Evolutionary conservation across 2,329 filamentous ascomycete genomes (phyloP).

Genomic region (Colletotrichum ledebouriae): DNA sequence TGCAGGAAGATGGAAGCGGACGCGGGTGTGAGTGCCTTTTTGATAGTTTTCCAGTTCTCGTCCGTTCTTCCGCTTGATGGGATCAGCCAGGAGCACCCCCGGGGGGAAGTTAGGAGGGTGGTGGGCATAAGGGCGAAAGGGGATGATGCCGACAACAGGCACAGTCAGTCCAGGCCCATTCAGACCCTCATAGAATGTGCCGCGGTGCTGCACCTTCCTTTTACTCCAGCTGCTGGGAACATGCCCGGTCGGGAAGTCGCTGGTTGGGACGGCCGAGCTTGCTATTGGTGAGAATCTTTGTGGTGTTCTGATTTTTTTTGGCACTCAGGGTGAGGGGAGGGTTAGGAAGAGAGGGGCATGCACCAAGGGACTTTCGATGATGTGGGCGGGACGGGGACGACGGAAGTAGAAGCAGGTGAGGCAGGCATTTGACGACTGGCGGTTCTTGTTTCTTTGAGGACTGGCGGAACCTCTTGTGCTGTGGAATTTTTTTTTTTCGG

Average conservation of each 20-base stretch:
- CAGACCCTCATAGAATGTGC: slow-evolving; percentile 22
- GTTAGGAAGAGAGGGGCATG: slow-evolving; percentile 7
- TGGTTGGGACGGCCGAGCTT: slow-evolving; percentile 25
- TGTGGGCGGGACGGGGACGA: slow-evolving; percentile 21
- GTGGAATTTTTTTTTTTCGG: neutral
- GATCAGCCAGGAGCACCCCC: slow-evolving; percentile 25
- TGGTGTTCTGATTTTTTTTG: slow-evolving; percentile 23
- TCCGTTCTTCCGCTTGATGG: slow-evolving; percentile 34
- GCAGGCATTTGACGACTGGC: neutral
- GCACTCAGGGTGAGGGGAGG: slow-evolving; percentile 12
- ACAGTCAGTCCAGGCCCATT: slow-evolving; percentile 36
- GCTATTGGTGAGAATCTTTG: slow-evolving; percentile 33
- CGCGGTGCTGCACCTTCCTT: slow-evolving; percentile 7
- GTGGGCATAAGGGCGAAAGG: neutral
- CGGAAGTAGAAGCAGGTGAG: neutral
- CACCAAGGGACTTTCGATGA: slow-evolving; percentile 17
- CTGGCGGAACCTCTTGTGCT: neutral
- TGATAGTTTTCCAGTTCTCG: slow-evolving; percentile 27
- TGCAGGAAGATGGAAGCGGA: neutral
- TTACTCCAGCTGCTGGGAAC: slow-evolving; percentile 27
- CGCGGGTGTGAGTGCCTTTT: slow-evolving; percentile 37
- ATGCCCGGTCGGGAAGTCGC: slow-evolving; percentile 33
- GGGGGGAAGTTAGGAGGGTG: slow-evolving; percentile 37
- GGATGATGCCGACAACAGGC: slow-evolving; percentile 34
- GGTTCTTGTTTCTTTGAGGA: neutral